These are phyloP conservation scores for Claviceps quebecensis DNA, from an alignment of 2,329 filamentous ascomycete genomes.

Conservation along the genomic window DNA sequence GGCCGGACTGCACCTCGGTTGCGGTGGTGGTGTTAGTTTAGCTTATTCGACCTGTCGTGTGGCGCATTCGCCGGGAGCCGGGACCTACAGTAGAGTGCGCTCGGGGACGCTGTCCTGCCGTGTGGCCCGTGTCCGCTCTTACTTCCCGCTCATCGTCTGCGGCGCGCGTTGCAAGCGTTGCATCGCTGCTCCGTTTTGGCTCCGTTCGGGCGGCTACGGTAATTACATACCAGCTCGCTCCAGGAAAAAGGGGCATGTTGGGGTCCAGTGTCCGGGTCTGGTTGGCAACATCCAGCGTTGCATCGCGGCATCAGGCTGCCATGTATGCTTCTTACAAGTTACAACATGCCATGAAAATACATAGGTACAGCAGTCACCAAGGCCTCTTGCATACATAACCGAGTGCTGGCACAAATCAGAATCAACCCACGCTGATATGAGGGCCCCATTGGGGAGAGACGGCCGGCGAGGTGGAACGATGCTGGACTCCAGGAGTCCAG, in stretches of 20 bases:
- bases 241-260: background rate
- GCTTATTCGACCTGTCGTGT: background rate
- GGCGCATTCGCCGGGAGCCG: too few species aligned
- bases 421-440: background rate
- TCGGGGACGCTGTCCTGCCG: too few species aligned
- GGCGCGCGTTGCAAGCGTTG: too few species aligned
- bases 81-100: too few species aligned
- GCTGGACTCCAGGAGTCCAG: background rate
- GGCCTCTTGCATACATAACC: background rate
- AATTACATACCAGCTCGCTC: background rate
- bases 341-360: background rate
- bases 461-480: background rate
- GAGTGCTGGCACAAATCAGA: background rate
- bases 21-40: background rate
- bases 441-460: background rate
- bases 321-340: background rate
- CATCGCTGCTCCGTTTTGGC: background rate
- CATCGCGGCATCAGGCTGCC: background rate
- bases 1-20: background rate
- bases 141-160: background rate
- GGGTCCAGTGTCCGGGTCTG: background rate
- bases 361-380: background rate
- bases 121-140: background rate
- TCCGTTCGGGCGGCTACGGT: background rate
- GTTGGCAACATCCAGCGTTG: background rate